These are phyloP conservation scores for Niveomyces coronatus DNA, from an alignment of 2,329 filamentous ascomycete genomes.

Conservation along the genomic window DNA sequence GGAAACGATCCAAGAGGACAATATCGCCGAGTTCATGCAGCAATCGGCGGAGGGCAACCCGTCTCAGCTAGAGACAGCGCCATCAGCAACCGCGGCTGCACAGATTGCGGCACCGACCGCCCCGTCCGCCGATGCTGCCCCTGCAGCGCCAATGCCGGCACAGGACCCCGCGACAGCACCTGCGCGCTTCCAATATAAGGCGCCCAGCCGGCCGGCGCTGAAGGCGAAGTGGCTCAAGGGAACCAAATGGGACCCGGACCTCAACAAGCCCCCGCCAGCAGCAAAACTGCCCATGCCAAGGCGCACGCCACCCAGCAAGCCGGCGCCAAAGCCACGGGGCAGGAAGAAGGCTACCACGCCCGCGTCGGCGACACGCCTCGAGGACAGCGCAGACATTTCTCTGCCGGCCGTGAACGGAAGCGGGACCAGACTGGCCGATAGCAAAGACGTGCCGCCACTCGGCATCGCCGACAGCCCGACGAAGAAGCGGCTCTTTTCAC, in stretches of 20 bases:
- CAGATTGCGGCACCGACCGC: not conserved
- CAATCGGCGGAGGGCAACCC: slow-evolving; percentile 8
- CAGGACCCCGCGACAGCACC: slow-evolving; percentile 1
- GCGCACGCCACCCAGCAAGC: slow-evolving; percentile 3
- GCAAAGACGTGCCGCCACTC: not conserved
- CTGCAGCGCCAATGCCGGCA: slow-evolving; percentile 4
- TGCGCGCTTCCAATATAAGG: no score
- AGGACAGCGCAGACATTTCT: slow-evolving; percentile 6
- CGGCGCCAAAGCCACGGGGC: slow-evolving; percentile 7
- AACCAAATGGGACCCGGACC: slow-evolving; percentile 27
- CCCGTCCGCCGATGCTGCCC: not conserved
- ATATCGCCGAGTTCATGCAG: no score
- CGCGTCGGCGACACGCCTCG: not conserved
- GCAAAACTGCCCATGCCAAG: slow-evolving; percentile 7
- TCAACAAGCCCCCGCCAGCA: slow-evolving; percentile 14
- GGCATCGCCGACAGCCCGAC: slow-evolving; percentile 5
- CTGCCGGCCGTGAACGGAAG: slow-evolving; percentile 4
- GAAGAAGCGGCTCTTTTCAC: slow-evolving; percentile 6
- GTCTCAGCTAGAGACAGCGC: not conserved
- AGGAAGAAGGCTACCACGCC: slow-evolving; percentile 3
- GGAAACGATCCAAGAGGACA: slow-evolving; percentile 2
- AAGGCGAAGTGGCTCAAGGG: slow-evolving; percentile 26
- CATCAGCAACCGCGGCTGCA: slow-evolving; percentile 3
- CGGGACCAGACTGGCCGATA: not conserved
- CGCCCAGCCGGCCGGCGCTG: slow-evolving; percentile 22